phyloP scores from a whole-genome alignment of 176 grass and related monocot species.

The Oryza nivara region DNA sequence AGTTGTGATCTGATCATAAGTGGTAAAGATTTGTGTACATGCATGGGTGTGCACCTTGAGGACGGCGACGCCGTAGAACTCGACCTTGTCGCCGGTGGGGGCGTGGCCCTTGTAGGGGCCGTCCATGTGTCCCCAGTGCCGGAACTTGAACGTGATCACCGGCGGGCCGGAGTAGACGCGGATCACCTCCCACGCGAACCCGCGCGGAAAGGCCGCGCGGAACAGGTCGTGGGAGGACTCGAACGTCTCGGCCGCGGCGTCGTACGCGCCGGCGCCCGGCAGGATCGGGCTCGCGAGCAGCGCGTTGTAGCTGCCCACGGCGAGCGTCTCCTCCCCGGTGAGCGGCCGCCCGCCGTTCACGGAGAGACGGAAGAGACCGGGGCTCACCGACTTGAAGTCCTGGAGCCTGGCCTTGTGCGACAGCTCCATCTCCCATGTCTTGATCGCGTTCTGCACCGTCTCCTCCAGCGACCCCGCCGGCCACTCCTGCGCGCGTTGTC shows the following conservation, averaged over 20 bases:
- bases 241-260: constrained; percentile 79
- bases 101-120: constrained; percentile 70
- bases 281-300: constrained; percentile 68
- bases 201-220: constrained; percentile 69
- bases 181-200: constrained; percentile 88
- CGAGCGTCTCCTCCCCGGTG: constrained; percentile 62
- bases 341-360: constrained; percentile 63
- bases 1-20: constrained; percentile 33
- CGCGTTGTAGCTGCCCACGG: constrained; percentile 92
- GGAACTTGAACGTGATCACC: constrained; percentile 76
- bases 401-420: constrained; percentile 72
- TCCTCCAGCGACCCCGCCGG: constrained; percentile 81
- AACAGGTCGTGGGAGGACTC: constrained; percentile 82
- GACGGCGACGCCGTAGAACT: constrained; percentile 77
- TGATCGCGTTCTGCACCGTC: constrained; percentile 86
- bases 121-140: constrained; percentile 89
- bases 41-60: constrained; percentile 52
- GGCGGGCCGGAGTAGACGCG: constrained; percentile 75
- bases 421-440: constrained; percentile 99
- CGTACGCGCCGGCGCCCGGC: constrained; percentile 53
- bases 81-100: constrained; percentile 68
- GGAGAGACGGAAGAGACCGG: constrained; percentile 42
- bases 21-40: constrained; percentile 27
- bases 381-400: constrained; percentile 94
- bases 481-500: constrained; percentile 59